These are phyloP conservation scores for Lasiodiplodia sp. DNA, from an alignment of 2,329 filamentous ascomycete species.

Conservation along the genomic window DNA sequence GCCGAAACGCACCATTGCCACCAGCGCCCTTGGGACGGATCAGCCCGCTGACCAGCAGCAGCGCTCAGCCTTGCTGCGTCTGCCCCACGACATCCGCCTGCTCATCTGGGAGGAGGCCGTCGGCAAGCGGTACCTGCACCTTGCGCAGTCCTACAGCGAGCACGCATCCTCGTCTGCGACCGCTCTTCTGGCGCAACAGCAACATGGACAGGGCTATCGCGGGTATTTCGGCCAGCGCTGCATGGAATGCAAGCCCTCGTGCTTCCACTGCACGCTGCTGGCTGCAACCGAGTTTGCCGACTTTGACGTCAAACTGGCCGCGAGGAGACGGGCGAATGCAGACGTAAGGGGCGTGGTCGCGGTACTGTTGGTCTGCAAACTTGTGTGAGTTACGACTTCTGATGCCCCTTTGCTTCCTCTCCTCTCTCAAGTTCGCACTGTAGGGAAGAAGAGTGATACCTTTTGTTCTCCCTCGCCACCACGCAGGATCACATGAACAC, in stretches of 20 bases:
- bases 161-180: neutral
- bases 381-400: slow-evolving; percentile 19
- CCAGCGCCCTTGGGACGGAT: neutral
- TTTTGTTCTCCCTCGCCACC: neutral
- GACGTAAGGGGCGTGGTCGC: slow-evolving; percentile 15
- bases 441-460: neutral
- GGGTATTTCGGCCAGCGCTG: slow-evolving; percentile 14
- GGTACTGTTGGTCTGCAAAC: neutral
- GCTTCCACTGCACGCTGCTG: slow-evolving; percentile 19
- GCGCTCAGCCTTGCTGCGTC: slow-evolving; percentile 16
- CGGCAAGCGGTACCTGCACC: slow-evolving; percentile 19
- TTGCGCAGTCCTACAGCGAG: slow-evolving; percentile 15
- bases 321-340: slow-evolving; percentile 7
- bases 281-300: slow-evolving; percentile 12
- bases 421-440: neutral
- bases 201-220: neutral
- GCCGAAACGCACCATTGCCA: neutral
- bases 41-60: slow-evolving; percentile 2
- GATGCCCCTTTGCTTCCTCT: neutral
- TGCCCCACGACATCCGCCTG: slow-evolving; percentile 22
- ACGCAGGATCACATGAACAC: neutral
- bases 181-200: slow-evolving; percentile 3
- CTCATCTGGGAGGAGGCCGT: slow-evolving; percentile 26
- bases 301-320: slow-evolving; percentile 11
- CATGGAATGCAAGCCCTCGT: slow-evolving; percentile 9